Percentiles rank a stretch among this genome's conserved stretches.
Evolutionary conservation across 2,329 filamentous ascomycete species (phyloP).

Genomic region (Penicillium oxalicum): DNA sequence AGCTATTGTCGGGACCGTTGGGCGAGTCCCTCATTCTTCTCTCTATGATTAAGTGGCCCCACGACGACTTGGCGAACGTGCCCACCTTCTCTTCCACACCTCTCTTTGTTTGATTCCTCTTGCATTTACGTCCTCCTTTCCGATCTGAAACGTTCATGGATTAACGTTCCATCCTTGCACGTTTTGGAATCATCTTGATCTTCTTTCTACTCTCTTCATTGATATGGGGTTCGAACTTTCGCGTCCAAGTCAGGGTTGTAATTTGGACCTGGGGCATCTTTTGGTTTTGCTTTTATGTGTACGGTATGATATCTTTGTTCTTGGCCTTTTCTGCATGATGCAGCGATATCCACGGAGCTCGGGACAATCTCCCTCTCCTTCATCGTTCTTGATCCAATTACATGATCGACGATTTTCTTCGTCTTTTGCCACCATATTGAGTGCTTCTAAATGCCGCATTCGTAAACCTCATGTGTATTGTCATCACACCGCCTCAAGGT

Average conservation of each 20-base stretch:
- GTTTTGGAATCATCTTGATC: conserved; percentile 13
- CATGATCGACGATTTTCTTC: conserved; percentile 28
- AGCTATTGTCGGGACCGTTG: conserved; percentile 12
- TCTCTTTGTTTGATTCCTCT: conserved; percentile 10
- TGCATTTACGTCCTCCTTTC: conserved; percentile 10
- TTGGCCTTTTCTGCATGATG: conserved; percentile 25
- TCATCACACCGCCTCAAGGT: too few species aligned
- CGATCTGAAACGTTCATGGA: conserved; percentile 21
- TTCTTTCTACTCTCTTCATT: neutral
- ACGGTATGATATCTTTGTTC: conserved; percentile 18
- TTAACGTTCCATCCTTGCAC: conserved; percentile 20
- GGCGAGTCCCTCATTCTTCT: conserved; percentile 15
- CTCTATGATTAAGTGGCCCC: neutral
- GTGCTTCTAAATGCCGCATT: neutral
- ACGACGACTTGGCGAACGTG: too few species aligned
- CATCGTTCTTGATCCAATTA: conserved; percentile 27
- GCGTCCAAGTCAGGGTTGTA: conserved; percentile 15
- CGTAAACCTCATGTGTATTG: neutral
- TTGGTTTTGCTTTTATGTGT: conserved; percentile 21
- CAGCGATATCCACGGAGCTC: conserved; percentile 32
- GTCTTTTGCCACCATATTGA: conserved; percentile 5
- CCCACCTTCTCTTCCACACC: conserved; percentile 4
- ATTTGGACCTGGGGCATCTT: conserved; percentile 18
- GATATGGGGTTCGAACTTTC: conserved; percentile 6
- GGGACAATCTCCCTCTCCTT: conserved; percentile 23